Percentiles rank a stretch among this genome's conserved stretches.
Evolutionary conservation across 2,329 filamentous ascomycete genomes (phyloP).

Genomic region (Pseudocercospora crystallina): DNA sequence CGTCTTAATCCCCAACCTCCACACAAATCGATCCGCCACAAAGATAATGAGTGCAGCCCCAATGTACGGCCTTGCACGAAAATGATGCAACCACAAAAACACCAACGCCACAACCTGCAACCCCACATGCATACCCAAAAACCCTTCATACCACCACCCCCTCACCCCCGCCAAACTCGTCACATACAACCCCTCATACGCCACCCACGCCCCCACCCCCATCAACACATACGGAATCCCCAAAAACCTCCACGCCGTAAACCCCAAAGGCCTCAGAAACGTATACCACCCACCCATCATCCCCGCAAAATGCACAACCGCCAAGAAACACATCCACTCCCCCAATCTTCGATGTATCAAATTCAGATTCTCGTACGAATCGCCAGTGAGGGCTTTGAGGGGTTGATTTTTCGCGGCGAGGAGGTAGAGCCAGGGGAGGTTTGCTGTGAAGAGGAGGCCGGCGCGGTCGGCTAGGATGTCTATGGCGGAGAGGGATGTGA

Average conservation of each 20-base stretch:
- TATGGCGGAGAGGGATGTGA: slow-evolving; percentile 35
- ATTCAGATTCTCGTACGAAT: slow-evolving; percentile 66
- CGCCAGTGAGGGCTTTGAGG: slow-evolving; percentile 59
- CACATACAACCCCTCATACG: slow-evolving; percentile 63
- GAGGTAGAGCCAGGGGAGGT: slow-evolving; percentile 59
- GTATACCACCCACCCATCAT: slow-evolving; percentile 59
- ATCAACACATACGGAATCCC: slow-evolving; percentile 53
- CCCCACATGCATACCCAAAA: slow-evolving; percentile 58
- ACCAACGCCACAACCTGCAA: slow-evolving; percentile 57
- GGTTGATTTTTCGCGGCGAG: slow-evolving; percentile 68
- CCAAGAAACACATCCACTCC: slow-evolving; percentile 61
- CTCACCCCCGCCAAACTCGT: slow-evolving; percentile 62
- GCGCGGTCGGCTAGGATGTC: slow-evolving; percentile 58
- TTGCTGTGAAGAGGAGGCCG: slow-evolving; percentile 54
- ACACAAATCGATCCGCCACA: slow-evolving; percentile 57
- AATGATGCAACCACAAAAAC: slow-evolving; percentile 62
- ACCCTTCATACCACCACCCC: slow-evolving; percentile 62
- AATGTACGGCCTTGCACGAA: slow-evolving; percentile 54
- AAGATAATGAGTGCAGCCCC: slow-evolving; percentile 56
- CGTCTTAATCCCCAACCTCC: slow-evolving; percentile 56
- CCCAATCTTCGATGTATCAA: slow-evolving; percentile 65
- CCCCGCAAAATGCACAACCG: slow-evolving; percentile 55
- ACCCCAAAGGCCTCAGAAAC: slow-evolving; percentile 46
- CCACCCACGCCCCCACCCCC: slow-evolving; percentile 56
- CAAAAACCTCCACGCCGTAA: slow-evolving; percentile 49